A percentile compares a stretch with the other conserved stretches of the same genome.
Evolutionary conservation across 495 filamentous ascomycete species (phyloP).

Genomic region (Viridothelium virens): DNA sequence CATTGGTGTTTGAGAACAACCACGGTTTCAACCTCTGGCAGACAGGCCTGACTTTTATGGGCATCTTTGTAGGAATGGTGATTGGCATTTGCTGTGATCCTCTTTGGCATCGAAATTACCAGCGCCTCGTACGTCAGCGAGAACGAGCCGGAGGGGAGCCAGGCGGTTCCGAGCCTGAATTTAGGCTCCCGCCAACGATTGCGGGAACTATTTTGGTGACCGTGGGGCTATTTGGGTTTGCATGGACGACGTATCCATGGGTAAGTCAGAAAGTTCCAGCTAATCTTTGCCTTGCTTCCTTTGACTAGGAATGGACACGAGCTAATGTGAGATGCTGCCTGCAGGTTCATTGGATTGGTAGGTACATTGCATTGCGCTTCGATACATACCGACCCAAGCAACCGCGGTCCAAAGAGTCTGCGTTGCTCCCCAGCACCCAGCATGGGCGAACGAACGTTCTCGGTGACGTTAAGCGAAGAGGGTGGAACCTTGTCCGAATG

Average conservation of each 20-base stretch:
- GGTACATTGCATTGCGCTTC: slow-evolving; percentile 11
- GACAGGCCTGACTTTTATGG: slow-evolving; percentile 63
- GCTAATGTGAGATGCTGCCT: slow-evolving; percentile 14
- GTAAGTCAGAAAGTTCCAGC: slow-evolving; percentile 25
- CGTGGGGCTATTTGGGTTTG: slow-evolving; percentile 64
- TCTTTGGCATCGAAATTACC: slow-evolving; percentile 65
- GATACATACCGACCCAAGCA: slow-evolving; percentile 7
- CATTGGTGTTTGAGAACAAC: slow-evolving; percentile 67
- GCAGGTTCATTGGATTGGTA: slow-evolving; percentile 37
- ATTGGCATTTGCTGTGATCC: slow-evolving; percentile 62
- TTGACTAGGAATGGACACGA: not conserved
- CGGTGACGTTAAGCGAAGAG: not conserved
- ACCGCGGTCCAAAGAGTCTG: not conserved
- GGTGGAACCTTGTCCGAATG: not conserved
- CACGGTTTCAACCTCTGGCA: slow-evolving; percentile 78
- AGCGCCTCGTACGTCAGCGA: slow-evolving; percentile 52
- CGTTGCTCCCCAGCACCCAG: not conserved
- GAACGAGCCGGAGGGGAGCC: slow-evolving; percentile 45
- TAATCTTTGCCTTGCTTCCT: slow-evolving; percentile 12
- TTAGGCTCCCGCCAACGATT: slow-evolving; percentile 75
- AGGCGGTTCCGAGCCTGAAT: slow-evolving; percentile 72
- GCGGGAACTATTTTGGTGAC: slow-evolving; percentile 69
- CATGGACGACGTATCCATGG: slow-evolving; percentile 36
- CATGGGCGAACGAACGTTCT: not conserved
- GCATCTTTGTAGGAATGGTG: slow-evolving; percentile 68